Conservation (phyloP, 163 green algal genomes). For the Chloroidium sp. region DNA sequence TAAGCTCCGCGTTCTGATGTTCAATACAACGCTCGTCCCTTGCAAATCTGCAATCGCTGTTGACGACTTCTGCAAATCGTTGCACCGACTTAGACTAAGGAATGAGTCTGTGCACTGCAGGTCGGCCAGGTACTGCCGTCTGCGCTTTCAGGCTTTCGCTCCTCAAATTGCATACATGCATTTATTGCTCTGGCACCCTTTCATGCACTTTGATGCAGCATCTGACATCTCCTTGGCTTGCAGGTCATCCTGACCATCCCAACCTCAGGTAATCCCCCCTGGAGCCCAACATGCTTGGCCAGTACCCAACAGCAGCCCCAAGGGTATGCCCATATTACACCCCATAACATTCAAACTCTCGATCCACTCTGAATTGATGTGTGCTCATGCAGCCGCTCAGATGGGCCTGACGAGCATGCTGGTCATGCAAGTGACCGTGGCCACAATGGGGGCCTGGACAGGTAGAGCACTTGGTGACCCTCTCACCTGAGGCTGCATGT, state of each 20-base stretch:
- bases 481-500: neutral
- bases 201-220: neutral
- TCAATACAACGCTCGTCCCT: neutral
- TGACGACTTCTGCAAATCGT: neutral
- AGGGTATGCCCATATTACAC: neutral
- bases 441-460: neutral
- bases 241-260: neutral
- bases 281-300: no score
- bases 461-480: neutral
- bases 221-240: neutral
- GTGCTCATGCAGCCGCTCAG: neutral
- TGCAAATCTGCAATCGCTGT: neutral
- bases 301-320: no score
- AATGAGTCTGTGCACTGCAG: neutral
- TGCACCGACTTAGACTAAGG: neutral
- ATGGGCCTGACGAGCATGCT: neutral
- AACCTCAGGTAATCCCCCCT: neutral
- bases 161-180: neutral
- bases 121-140: neutral
- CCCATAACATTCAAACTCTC: neutral
- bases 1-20: neutral
- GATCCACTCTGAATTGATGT: neutral
- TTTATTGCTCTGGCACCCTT: neutral
- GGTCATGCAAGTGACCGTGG: neutral
- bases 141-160: neutral